Conservation (phyloP, 768 basidiomycete genomes). For the Coprinopsis marcescibilis region DNA sequence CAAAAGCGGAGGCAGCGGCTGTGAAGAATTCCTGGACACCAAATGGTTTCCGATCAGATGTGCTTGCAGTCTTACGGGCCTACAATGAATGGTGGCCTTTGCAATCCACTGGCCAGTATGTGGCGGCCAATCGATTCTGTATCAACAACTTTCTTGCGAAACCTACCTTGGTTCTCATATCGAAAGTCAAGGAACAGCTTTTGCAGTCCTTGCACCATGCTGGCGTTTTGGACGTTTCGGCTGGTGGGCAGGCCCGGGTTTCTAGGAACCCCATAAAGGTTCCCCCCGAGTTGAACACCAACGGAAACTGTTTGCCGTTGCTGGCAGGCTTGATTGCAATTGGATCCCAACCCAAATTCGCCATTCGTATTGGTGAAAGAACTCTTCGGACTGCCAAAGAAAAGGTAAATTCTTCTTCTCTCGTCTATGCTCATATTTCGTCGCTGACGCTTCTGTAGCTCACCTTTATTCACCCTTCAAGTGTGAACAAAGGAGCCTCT, state of each 20-base stretch:
- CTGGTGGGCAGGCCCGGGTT: constrained; percentile 40
- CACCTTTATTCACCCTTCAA: constrained; percentile 78
- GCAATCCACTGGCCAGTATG: constrained; percentile 61
- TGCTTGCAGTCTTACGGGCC: constrained; percentile 71
- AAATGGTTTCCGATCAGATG: constrained; percentile 77
- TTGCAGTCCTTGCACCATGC: constrained; percentile 70
- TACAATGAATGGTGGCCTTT: constrained; percentile 78
- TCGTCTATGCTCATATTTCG: constrained; percentile 7
- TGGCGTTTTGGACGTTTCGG: constrained; percentile 79
- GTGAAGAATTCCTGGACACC: constrained; percentile 78
- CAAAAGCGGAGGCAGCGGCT: constrained; percentile 63
- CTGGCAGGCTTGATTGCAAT: constrained; percentile 80
- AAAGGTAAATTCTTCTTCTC: constrained; percentile 48
- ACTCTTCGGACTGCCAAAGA: constrained; percentile 72
- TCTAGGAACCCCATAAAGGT: constrained; percentile 31
- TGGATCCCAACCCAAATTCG: constrained; percentile 88
- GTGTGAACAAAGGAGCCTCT: constrained; percentile 59
- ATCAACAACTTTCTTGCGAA: constrained; percentile 83
- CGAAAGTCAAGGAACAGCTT: constrained; percentile 75
- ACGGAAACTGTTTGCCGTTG: constrained; percentile 70
- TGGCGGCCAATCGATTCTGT: constrained; percentile 69
- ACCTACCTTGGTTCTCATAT: constrained; percentile 75
- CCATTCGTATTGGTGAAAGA: constrained; percentile 64
- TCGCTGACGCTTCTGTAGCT: constrained; percentile 33
- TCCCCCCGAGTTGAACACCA: constrained; percentile 63